These are phyloP conservation scores for Intubia oerlemansii DNA, from an alignment of 2,329 filamentous ascomycete genomes.

Conservation along the genomic window DNA sequence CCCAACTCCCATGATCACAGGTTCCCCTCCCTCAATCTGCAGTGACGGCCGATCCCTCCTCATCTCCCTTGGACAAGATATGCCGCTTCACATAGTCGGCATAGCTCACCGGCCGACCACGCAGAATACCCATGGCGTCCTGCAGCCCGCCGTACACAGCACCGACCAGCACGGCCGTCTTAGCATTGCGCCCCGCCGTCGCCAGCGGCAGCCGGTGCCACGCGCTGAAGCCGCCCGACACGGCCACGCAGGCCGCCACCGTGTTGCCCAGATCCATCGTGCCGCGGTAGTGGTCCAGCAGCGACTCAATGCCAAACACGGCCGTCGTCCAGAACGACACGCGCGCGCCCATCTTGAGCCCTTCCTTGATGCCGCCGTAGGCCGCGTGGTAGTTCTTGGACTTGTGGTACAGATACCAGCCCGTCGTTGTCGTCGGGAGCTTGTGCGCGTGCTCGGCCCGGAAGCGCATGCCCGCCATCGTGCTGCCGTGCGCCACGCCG, in stretches of 20 bases:
- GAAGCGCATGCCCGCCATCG: slow-evolving; percentile 60
- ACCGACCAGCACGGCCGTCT: slow-evolving; percentile 58
- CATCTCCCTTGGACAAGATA: neutral
- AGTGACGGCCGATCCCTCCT: too few relatives aligned
- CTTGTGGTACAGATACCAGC: slow-evolving; percentile 99
- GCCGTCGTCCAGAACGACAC: slow-evolving; percentile 52
- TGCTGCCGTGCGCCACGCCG: slow-evolving; percentile 51
- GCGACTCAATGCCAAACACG: slow-evolving; percentile 69
- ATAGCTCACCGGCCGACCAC: slow-evolving; percentile 55
- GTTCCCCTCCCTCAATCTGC: too few relatives aligned
- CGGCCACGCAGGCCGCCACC: slow-evolving; percentile 59
- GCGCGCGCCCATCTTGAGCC: slow-evolving; percentile 48
- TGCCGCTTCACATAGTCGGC: slow-evolving; percentile 41
- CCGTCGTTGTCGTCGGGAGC: slow-evolving; percentile 58
- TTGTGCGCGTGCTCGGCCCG: slow-evolving; percentile 93
- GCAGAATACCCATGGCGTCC: slow-evolving; percentile 46
- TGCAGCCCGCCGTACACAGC: slow-evolving; percentile 63
- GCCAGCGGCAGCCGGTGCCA: slow-evolving; percentile 66
- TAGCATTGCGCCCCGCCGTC: slow-evolving; percentile 57
- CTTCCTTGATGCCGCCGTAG: slow-evolving; percentile 58
- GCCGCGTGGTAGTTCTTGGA: slow-evolving; percentile 84
- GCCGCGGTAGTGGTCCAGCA: slow-evolving; percentile 52
- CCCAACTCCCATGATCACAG: too few relatives aligned
- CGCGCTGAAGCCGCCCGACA: slow-evolving; percentile 70
- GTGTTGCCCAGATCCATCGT: slow-evolving; percentile 62